Conservation (phyloP, 208 protist species). For the Wallacemonas collosoma region DNA sequence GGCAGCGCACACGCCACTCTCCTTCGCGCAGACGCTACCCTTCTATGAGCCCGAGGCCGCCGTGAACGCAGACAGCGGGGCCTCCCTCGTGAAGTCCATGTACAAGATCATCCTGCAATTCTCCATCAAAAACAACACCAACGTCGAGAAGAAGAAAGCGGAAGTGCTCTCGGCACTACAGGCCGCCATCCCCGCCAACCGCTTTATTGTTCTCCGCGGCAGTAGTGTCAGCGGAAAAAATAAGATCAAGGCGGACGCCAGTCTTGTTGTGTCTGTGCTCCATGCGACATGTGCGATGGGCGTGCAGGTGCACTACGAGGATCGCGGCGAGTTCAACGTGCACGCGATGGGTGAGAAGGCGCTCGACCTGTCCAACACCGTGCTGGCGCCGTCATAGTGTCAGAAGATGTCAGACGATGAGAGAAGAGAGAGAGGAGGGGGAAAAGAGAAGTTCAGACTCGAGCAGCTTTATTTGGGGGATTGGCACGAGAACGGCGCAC, state of each 20-base stretch:
- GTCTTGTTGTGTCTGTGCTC: conserved; percentile 54
- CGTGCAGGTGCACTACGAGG: conserved; percentile 49
- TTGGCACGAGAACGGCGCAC: too few species aligned
- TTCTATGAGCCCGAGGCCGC: background rate
- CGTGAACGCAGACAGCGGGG: background rate
- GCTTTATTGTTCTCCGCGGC: conserved; percentile 68
- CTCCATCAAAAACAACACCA: conserved; percentile 86
- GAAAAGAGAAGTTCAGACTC: background rate
- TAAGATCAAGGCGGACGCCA: conserved; percentile 19
- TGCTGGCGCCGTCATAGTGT: conserved; percentile 18
- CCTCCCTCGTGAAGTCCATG: conserved; percentile 26
- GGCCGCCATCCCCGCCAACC: conserved; percentile 66
- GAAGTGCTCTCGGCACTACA: conserved; percentile 46
- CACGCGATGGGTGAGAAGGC: conserved; percentile 57
- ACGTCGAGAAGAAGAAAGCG: conserved; percentile 65
- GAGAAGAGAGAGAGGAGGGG: conserved; percentile 4
- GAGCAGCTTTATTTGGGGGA: background rate
- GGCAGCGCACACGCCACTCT: background rate
- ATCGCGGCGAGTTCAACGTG: conserved; percentile 67
- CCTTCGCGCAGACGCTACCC: background rate
- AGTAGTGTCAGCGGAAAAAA: conserved; percentile 19
- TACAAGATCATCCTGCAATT: conserved; percentile 59
- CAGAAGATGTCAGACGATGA: conserved; percentile 19
- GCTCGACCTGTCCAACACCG: conserved; percentile 54
- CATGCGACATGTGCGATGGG: conserved; percentile 84